A percentile compares a stretch with the other conserved stretches of the same genome.
These are phyloP conservation scores for Pseudogymnoascus sp. DNA, from an alignment of 2,329 filamentous ascomycete species.

Conservation along the genomic window DNA sequence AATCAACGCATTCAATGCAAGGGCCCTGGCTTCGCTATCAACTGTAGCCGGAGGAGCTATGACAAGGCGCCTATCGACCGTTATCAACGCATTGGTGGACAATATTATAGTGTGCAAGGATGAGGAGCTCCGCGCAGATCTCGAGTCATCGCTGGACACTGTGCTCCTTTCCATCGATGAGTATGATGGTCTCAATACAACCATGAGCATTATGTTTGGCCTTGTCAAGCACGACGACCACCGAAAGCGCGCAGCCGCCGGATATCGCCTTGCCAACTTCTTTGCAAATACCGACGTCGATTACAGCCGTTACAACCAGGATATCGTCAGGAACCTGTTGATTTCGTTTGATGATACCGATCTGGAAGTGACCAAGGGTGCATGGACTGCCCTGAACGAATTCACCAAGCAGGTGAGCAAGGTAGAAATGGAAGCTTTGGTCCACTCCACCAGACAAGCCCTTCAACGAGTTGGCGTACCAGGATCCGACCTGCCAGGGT, in stretches of 20 bases:
- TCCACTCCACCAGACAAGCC: conserved; percentile 77
- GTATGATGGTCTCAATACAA: conserved; percentile 88
- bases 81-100: conserved; percentile 91
- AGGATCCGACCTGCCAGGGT: conserved; percentile 78
- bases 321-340: conserved; percentile 83
- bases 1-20: conserved; percentile 91
- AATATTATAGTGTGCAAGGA: conserved; percentile 74
- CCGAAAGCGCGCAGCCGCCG: conserved; percentile 69
- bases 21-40: conserved; percentile 84
- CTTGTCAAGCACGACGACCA: conserved; percentile 93
- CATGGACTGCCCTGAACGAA: conserved; percentile 79
- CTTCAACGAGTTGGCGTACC: conserved; percentile 83
- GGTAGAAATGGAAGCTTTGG: conserved; percentile 95
- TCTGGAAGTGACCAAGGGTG: conserved; percentile 74
- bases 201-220: conserved; percentile 86
- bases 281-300: conserved; percentile 76
- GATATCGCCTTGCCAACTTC: conserved; percentile 76
- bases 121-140: conserved; percentile 60
- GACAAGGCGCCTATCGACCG: conserved; percentile 81
- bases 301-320: conserved; percentile 92
- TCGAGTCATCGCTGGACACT: conserved; percentile 77
- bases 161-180: conserved; percentile 92
- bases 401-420: conserved; percentile 88
- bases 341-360: conserved; percentile 90
- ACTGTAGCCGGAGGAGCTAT: conserved; percentile 86